Conservation (phyloP, 306 rosid genomes). For the Cucurbita moschata region DNA sequence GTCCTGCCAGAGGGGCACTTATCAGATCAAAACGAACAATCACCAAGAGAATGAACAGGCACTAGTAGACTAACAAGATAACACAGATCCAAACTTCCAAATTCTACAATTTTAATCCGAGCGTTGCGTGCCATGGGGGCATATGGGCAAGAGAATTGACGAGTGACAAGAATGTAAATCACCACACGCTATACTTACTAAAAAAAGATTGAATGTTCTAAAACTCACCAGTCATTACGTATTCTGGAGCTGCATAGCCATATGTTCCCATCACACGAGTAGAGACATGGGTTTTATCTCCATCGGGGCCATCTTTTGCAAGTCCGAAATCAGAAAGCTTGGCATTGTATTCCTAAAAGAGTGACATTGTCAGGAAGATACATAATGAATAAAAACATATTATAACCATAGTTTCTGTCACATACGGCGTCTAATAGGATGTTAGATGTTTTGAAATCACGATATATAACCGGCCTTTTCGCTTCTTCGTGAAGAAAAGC, state of each 20-base stretch:
- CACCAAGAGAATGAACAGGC: not conserved
- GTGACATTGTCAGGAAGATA: constrained; percentile 19
- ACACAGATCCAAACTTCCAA: not conserved
- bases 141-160: not conserved
- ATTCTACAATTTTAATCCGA: not conserved
- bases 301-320: constrained; percentile 97
- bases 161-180: not conserved
- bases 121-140: not conserved
- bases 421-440: constrained; percentile 92
- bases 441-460: constrained; percentile 94
- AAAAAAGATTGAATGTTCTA: not conserved
- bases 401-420: constrained; percentile 10
- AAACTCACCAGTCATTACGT: constrained; percentile 84
- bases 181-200: not conserved
- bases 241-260: constrained; percentile 97
- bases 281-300: constrained; percentile 93
- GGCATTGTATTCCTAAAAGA: constrained; percentile 77
- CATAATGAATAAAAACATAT: constrained; percentile 2
- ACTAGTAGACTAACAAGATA: not conserved
- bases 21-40: not conserved
- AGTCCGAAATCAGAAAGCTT: constrained; percentile 98
- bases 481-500: constrained; percentile 98
- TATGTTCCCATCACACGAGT: constrained; percentile 99
- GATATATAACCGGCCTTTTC: constrained; percentile 82
- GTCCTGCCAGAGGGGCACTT: constrained; percentile 39